Evolutionary conservation across 345 rosid species (phyloP).

Genomic region (Mercurialis annua): DNA sequence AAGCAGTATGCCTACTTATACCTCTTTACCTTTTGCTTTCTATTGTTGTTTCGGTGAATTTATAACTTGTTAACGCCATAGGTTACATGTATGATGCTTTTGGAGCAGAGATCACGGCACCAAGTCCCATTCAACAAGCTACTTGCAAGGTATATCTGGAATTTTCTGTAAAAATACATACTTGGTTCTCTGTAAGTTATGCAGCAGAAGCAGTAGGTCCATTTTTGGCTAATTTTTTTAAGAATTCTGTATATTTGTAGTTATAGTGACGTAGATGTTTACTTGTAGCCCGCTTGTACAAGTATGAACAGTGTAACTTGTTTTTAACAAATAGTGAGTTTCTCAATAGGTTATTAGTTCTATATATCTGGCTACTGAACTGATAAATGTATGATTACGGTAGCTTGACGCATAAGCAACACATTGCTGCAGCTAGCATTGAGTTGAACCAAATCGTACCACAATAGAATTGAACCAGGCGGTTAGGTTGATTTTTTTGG

Average conservation of each 20-base stretch:
- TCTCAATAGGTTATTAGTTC: background rate
- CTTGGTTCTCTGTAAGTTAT: conserved; percentile 7
- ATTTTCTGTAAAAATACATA: conserved; percentile 24
- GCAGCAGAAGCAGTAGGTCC: background rate
- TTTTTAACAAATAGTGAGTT: background rate
- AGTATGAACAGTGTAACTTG: conserved; percentile 7
- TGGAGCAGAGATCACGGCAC: conserved; percentile 12
- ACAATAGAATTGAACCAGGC: too few species aligned
- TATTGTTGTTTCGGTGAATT: background rate
- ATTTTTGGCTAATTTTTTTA: conserved; percentile 3
- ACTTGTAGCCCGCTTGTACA: conserved; percentile 8
- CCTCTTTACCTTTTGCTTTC: background rate
- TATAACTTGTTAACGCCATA: background rate
- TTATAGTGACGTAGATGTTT: conserved; percentile 30
- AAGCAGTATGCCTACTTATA: conserved; percentile 4
- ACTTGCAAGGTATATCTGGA: conserved; percentile 9
- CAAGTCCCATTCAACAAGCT: background rate
- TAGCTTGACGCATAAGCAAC: too few species aligned
- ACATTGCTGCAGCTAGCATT: too few species aligned
- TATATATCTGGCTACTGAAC: conserved; percentile 2
- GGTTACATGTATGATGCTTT: background rate
- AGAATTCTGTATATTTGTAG: conserved; percentile 23
- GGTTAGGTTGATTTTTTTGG: too few species aligned
- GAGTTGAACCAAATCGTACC: too few species aligned
- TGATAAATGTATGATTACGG: too few species aligned